Conservation (phyloP, 2,329 filamentous ascomycete species). For the Byssoonygena ceratinophila region DNA sequence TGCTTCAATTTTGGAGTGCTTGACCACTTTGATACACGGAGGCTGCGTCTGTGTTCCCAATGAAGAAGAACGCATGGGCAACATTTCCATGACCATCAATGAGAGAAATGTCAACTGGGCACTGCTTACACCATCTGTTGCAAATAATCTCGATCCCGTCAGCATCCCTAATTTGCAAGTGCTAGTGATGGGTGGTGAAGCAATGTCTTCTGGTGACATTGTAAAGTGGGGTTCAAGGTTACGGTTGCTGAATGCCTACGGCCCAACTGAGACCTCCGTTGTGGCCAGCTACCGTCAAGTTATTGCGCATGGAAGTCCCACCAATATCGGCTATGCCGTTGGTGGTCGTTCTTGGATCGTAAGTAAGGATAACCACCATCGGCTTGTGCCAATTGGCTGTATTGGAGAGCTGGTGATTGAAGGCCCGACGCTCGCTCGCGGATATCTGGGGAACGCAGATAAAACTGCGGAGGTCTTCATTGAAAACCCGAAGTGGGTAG, state of each 20-base stretch:
- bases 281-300: background rate
- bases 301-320: background rate
- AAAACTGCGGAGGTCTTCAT: background rate
- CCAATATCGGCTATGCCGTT: background rate
- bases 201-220: slow-evolving; percentile 3
- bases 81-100: slow-evolving; percentile 27
- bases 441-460: slow-evolving; percentile 25
- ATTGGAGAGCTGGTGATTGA: slow-evolving; percentile 34
- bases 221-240: background rate
- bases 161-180: slow-evolving; percentile 34
- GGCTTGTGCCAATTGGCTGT: slow-evolving; percentile 27
- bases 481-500: background rate
- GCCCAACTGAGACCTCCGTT: background rate
- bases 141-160: slow-evolving; percentile 32
- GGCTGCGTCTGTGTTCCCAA: slow-evolving; percentile 37
- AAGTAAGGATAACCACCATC: slow-evolving; percentile 17
- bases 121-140: slow-evolving; percentile 9
- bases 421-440: slow-evolving; percentile 29
- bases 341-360: slow-evolving; percentile 19
- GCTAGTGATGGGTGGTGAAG: slow-evolving; percentile 24
- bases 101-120: background rate
- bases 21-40: slow-evolving; percentile 33
- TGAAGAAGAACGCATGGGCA: slow-evolving; percentile 32
- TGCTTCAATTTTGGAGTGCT: slow-evolving; percentile 81
- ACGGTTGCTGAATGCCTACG: background rate